Evolutionary conservation across 257 asterid genomes (phyloP), one percentile per base, ranked within the genome.

Genomic region (Fraxinus pennsylvanica): DNA sequence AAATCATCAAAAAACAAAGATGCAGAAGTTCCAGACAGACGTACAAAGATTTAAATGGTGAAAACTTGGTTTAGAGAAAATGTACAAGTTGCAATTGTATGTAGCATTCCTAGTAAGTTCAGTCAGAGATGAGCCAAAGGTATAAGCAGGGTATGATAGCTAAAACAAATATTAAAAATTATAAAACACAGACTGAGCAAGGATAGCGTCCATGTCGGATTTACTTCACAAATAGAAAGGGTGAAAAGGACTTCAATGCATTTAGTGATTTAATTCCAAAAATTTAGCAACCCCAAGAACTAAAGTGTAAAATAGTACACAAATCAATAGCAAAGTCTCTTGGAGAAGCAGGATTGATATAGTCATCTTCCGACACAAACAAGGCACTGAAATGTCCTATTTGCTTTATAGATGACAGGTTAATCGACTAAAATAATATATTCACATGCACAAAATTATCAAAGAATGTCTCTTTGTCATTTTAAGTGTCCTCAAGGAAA

Each of bases 341-440:
- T 71, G 66, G 78, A 68, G 68, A 54, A 13, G 74, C 35, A 13
- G 29, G 32, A 63, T 52, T 27, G 3, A 70, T 75, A 57, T 67
- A 63, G 79, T 79, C 82, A 73, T 73, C 79, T 73, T 79, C 82
- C 74, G 82, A 74, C 79, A 66, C 79, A 74, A 32, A 47, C 35
- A 73, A 41, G 82, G 68, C 52, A 52, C 14, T 29, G 3, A 32
- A 10, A 27, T 9, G 68, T 74, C 74, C 35, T 17, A 45, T 32
- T 79, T 74, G 72, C 83, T 47, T 67, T 66, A 17, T 9, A 21
- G 79, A 80, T 47, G 79, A 80, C 79, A 22, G 71, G 73, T 8
- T 65, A 27, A 15, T 43, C 2, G 0, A 14, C 21, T 14, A 17
- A 17, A 52, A 14, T 19, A 52, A 15, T 52, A 17, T 15, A 14